Evolutionary conservation across 805 yeast species (phyloP).

Genomic region (Candida easanensis): DNA sequence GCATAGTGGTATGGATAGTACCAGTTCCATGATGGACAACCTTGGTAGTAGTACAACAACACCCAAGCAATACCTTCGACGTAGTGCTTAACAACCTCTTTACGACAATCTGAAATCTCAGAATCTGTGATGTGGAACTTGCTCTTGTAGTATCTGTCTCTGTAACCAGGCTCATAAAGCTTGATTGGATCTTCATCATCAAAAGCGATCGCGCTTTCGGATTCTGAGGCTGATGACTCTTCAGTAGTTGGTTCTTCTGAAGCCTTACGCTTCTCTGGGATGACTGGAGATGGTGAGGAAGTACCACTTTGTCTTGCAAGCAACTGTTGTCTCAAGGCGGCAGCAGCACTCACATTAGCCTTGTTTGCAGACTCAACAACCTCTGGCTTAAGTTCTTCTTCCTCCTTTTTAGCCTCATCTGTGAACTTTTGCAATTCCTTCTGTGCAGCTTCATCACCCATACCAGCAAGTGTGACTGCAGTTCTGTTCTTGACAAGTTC

Average conservation of each 20-base stretch:
- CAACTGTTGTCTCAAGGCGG: conserved; percentile 37
- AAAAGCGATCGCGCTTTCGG: conserved; percentile 33
- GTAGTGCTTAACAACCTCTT: conserved; percentile 65
- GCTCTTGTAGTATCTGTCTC: conserved; percentile 70
- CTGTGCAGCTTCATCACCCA: conserved; percentile 26
- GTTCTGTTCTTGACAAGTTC: conserved; percentile 67
- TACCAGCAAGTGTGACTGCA: conserved; percentile 42
- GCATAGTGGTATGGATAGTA: conserved; percentile 97
- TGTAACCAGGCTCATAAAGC: conserved; percentile 86
- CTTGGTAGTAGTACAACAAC: conserved; percentile 88
- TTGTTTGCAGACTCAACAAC: conserved; percentile 32
- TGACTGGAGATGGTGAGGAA: conserved; percentile 6
- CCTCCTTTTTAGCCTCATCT: conserved; percentile 3
- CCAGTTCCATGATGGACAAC: conserved; percentile 99
- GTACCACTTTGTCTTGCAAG: conserved; percentile 26
- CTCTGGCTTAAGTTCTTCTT: conserved; percentile 17
- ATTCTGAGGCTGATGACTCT: neutral
- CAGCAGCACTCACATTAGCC: conserved; percentile 44
- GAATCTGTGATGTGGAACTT: conserved; percentile 63
- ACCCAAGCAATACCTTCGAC: conserved; percentile 98
- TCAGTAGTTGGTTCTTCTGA: conserved; percentile 11
- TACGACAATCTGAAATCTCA: conserved; percentile 52
- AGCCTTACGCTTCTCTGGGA: conserved; percentile 24
- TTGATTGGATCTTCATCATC: conserved; percentile 51
- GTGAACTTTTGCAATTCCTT: conserved; percentile 28